Evolutionary conservation across 768 basidiomycete genomes (phyloP), one percentile per base, ranked within the genome.

Genomic region (Macrocybe gigantea): DNA sequence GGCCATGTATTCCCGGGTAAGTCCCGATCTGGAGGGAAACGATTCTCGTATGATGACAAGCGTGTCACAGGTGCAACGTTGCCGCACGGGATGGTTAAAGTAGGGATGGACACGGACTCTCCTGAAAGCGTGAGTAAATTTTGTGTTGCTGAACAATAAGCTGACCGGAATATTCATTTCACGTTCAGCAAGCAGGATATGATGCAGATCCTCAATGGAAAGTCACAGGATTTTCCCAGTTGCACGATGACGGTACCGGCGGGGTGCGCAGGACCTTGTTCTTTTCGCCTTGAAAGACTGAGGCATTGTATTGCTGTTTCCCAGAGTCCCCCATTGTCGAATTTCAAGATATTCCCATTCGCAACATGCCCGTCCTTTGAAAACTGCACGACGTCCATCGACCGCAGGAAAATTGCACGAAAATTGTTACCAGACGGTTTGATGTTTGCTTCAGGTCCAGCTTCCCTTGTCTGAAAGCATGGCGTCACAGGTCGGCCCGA

Each of bases 31-130:
- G 35, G 30, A 6, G 1, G 32, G 13, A 33, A 6, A 33, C 31
- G 13, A 3, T n/a, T 44, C 42, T 31, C 32, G 32, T 15, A 13
- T 15, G 32, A n/a, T 33, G 22, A 22, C 22, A 22, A 22, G 22
- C 22, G 22, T 22, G 22, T 4, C 22, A 22, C 15, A 80, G 82
- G 82, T 37, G 81, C 79, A 0, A 83, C 79, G 2, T 56, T 81
- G 13, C 83, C 83, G 2, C 81, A 83, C 62, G 82, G 83, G n/a
- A 80, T 83, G 82, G 72, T 77, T 11, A 85, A 85, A 64, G 73
- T 67, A 1, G 82, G 82, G 8, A 76, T 83, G 74, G 82, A 85
- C 56, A 83, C 81, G 0, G 78, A 83, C 54, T 80, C 80, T 7
- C 78, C 80, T 2, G 77, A 72, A 56, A 79, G 79, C 57, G 80